Percentiles rank a stretch among this genome's conserved stretches.
Evolutionary conservation across 2,329 filamentous ascomycete genomes (phyloP).

Genomic region (Drechmeria coniospora): DNA sequence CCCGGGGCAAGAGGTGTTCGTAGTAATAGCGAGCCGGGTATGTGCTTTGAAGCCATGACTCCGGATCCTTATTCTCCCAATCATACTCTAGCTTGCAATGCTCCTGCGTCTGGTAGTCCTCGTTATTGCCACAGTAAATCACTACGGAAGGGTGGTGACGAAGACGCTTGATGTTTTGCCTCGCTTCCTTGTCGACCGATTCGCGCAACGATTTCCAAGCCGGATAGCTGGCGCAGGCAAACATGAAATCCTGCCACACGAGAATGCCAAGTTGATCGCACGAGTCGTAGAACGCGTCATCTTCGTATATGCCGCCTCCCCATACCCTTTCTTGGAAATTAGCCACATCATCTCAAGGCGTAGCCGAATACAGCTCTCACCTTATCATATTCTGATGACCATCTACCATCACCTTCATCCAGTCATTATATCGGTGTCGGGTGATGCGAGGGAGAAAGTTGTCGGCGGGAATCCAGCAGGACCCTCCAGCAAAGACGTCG

Average conservation of each 20-base stretch:
- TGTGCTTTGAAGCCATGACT: constrained; percentile 61
- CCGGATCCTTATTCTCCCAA: constrained; percentile 54
- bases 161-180: constrained; percentile 44
- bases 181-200: constrained; percentile 43
- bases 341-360: neutral
- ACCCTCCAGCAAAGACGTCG: constrained; percentile 59
- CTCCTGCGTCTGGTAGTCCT: constrained; percentile 66
- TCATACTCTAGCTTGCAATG: constrained; percentile 53
- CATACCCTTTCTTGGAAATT: constrained; percentile 7
- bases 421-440: constrained; percentile 34
- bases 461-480: constrained; percentile 67
- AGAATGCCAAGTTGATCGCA: constrained; percentile 54
- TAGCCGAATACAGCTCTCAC: neutral
- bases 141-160: constrained; percentile 51
- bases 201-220: constrained; percentile 41
- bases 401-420: constrained; percentile 42
- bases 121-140: constrained; percentile 71
- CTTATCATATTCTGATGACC: constrained; percentile 23
- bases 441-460: constrained; percentile 57
- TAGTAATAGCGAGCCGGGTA: constrained; percentile 73
- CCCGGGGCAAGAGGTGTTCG: constrained; percentile 56
- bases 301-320: constrained; percentile 35
- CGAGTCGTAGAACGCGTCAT: constrained; percentile 47
- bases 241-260: constrained; percentile 62
- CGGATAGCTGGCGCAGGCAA: constrained; percentile 51